These are phyloP conservation scores for Neonectria coccinea DNA, from an alignment of 2,329 filamentous ascomycete genomes.

Conservation along the genomic window DNA sequence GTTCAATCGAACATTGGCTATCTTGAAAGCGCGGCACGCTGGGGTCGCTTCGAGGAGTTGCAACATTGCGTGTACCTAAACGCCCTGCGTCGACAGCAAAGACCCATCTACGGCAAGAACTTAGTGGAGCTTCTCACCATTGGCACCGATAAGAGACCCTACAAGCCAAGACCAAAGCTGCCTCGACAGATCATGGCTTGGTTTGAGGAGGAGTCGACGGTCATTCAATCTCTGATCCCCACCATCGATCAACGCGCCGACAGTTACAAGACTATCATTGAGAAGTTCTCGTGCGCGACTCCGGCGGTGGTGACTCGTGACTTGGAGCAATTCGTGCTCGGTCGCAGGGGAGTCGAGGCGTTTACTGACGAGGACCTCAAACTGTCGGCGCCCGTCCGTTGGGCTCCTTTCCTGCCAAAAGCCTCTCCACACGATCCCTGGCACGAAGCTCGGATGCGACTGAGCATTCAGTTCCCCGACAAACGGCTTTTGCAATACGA, in stretches of 20 bases:
- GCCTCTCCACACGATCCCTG: constrained; percentile 79
- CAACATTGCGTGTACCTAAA: constrained; percentile 86
- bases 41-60: constrained; percentile 79
- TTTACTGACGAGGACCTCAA: constrained; percentile 69
- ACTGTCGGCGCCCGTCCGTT: constrained; percentile 67
- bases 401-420: constrained; percentile 68
- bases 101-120: constrained; percentile 83
- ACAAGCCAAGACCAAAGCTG: constrained; percentile 69
- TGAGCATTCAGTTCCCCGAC: constrained; percentile 97
- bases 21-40: constrained; percentile 77
- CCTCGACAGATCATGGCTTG: constrained; percentile 76
- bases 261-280: constrained; percentile 78
- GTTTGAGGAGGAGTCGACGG: constrained; percentile 77
- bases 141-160: constrained; percentile 68
- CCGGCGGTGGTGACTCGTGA: constrained; percentile 88
- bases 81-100: constrained; percentile 80
- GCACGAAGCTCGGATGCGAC: constrained; percentile 91
- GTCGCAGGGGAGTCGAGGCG: constrained; percentile 66
- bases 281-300: constrained; percentile 92
- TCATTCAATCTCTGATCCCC: constrained; percentile 75
- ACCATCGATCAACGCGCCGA: constrained; percentile 80
- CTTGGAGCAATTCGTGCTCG: constrained; percentile 75
- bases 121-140: constrained; percentile 81
- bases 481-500: constrained; percentile 97
- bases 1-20: constrained; percentile 77